These are phyloP conservation scores for Casuarina cunninghamiana DNA, from an alignment of 306 rosid species.

Conservation along the genomic window DNA sequence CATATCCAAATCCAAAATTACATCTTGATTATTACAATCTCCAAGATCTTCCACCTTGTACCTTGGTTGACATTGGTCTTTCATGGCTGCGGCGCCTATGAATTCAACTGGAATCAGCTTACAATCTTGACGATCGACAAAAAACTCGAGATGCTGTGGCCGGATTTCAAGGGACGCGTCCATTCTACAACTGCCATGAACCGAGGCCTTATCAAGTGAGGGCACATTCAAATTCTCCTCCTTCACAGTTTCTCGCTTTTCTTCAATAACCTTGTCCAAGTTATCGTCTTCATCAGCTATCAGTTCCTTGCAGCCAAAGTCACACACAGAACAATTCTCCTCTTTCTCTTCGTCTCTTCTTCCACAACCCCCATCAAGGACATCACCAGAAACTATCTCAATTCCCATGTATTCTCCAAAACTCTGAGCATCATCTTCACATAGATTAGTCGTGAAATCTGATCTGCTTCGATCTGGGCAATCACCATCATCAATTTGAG, in stretches of 20 bases:
- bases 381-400: constrained; percentile 44
- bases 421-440: constrained; percentile 43
- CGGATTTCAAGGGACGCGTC: constrained; percentile 36
- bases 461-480: constrained; percentile 58
- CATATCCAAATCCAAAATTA: constrained; percentile 77
- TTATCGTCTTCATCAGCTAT: constrained; percentile 41
- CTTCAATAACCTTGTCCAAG: constrained; percentile 30
- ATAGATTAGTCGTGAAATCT: constrained; percentile 40
- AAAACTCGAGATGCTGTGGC: constrained; percentile 74
- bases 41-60: constrained; percentile 45
- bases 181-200: constrained; percentile 27
- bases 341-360: constrained; percentile 42
- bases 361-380: constrained; percentile 35
- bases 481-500: constrained; percentile 42
- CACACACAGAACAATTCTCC: constrained; percentile 59
- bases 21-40: constrained; percentile 46
- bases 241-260: constrained; percentile 32
- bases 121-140: constrained; percentile 71
- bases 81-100: constrained; percentile 40
- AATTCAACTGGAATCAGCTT: constrained; percentile 78
- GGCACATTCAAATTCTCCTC: constrained; percentile 31
- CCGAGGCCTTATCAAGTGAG: constrained; percentile 29
- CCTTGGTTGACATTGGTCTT: constrained; percentile 30
- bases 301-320: constrained; percentile 41
- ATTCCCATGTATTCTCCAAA: constrained; percentile 46